A percentile compares a stretch with the other conserved stretches of the same genome.
These are phyloP conservation scores for Fraxinus floribunda DNA, from an alignment of 305 asterid species.

Conservation along the genomic window DNA sequence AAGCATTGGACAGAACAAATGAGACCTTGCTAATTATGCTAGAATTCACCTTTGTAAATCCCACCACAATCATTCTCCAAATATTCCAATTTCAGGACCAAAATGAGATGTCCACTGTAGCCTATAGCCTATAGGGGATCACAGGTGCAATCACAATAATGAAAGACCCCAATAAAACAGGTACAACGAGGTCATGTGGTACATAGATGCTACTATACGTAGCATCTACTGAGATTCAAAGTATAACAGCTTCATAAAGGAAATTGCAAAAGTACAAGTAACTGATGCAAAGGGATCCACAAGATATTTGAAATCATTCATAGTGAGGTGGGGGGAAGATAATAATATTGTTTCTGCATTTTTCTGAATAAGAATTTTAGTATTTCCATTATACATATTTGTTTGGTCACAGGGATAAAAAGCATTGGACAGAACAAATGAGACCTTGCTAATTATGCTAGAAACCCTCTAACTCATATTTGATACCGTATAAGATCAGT, in stretches of 20 bases:
- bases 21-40: not conserved
- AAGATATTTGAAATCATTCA: not conserved
- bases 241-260: not conserved
- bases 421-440: not conserved
- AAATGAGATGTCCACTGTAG: not conserved
- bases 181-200: not conserved
- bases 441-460: not conserved
- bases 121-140: not conserved
- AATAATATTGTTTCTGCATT: not conserved
- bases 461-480: not conserved
- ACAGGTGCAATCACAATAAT: not conserved
- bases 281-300: not conserved
- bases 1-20: not conserved
- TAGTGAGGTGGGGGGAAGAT: not conserved
- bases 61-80: not conserved
- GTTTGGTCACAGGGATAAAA: not conserved
- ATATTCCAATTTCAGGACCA: not conserved
- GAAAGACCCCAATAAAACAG: not conserved
- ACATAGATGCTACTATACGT: not conserved
- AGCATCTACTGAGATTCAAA: not conserved
- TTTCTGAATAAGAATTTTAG: not conserved
- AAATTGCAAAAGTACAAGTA: not conserved
- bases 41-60: not conserved
- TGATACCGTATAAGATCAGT: slow-evolving; percentile 27
- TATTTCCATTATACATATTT: not conserved